A percentile compares a stretch with the other conserved stretches of the same genome.
Conservation (phyloP, 306 rosid genomes). For the Oemleria cerasiformis region DNA sequence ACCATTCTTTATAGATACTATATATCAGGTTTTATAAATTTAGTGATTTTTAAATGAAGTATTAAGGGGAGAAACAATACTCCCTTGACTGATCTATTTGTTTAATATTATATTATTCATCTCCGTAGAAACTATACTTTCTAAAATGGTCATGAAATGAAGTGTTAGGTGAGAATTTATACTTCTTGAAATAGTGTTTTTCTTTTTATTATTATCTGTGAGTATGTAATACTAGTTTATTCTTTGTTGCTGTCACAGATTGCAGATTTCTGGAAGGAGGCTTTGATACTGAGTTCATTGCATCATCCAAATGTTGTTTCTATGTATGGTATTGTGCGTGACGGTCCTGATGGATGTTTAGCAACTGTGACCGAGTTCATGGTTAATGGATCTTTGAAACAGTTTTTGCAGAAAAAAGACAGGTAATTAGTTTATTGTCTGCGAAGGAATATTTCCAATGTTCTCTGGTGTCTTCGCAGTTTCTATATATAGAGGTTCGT, state of each 20-base stretch:
- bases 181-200: neutral
- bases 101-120: too few species aligned
- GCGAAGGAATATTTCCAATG: neutral
- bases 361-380: slow-evolving; percentile 98
- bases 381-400: slow-evolving; percentile 97
- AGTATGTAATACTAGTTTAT: neutral
- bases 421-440: slow-evolving; percentile 46
- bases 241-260: slow-evolving; percentile 44
- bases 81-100: neutral
- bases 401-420: slow-evolving; percentile 96
- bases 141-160: neutral
- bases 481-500: slow-evolving; percentile 14
- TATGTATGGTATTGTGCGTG: slow-evolving; percentile 95
- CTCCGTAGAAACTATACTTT: neutral
- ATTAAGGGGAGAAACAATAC: neutral
- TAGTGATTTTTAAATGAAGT: neutral
- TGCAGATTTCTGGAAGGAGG: slow-evolving; percentile 99
- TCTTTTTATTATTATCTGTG: neutral
- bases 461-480: neutral
- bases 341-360: slow-evolving; percentile 97
- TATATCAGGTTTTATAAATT: neutral
- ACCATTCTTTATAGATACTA: neutral
- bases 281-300: slow-evolving; percentile 84
- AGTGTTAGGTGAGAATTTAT: neutral
- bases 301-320: slow-evolving; percentile 99